Base-by-base conservation (phyloP, 2,329 filamentous ascomycete genomes). In the Coleophoma crateriformis region DNA sequence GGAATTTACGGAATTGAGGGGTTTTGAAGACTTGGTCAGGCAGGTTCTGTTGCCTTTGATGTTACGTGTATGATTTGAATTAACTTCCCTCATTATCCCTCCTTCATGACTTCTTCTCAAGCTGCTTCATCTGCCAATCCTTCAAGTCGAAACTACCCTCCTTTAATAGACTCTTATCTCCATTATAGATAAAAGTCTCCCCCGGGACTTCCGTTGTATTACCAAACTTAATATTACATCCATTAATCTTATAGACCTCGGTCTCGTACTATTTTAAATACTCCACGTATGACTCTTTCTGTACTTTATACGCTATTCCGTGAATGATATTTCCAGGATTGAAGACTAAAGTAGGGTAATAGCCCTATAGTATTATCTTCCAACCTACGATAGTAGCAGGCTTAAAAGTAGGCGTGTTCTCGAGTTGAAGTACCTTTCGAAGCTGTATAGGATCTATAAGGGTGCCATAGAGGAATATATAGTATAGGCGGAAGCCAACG, bases 401-500 rank as follows among this genome's bases (percentile, higher is more conserved):
- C 46, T 50, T 52, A 47, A 58, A 56, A n/a, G 44, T 50, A 5
- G 58, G 62, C 10, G 50, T 50, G 37, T 60, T 49, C 7, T 54
- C 41, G n/a, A 65, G 58, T 15, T 49, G 33, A 46, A 65, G 56
- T 34, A 67, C 52, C 46, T 58, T 50, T 52, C 58, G 55, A 34
- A 67, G 56, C 43, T 65, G 59, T 52, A 60, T 55, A 22, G 61
- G 51, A 47, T 65, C 65, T 56, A 63, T 65, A 3, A 66, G 54
- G 22, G 61, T 59, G 41, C 64, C 64, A 35, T 67, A 66, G 54
- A 67, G 59, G 45, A 67, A 66, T 53, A 65, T 56, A 45, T 61
- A 43, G 35, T 54, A 61, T 22, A 54, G 59, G 42, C 54, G 49
- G 45, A 63, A 64, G 49, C 49, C 39, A 44, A 50, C 7, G 45